Percentiles rank a stretch among this genome's conserved stretches.
phyloP scores from a whole-genome alignment of 352 stramenopile species.

The Phytophthora megakarya region DNA sequence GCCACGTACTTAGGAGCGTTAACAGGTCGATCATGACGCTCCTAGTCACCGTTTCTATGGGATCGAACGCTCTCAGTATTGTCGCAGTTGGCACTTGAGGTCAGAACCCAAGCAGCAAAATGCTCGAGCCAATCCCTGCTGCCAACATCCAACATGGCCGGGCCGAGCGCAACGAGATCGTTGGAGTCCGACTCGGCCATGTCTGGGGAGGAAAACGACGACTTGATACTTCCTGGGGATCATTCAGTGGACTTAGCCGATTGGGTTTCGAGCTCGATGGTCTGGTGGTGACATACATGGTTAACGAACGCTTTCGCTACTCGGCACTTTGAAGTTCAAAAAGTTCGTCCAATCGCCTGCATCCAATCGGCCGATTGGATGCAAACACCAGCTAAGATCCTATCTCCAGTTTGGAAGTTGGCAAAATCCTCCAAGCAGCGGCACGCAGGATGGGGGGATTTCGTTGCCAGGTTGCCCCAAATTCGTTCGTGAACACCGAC shows the following conservation, averaged over 20 bases:
- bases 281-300: background rate
- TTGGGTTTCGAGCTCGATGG: background rate
- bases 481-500: conserved; percentile 9
- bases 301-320: conserved; percentile 20
- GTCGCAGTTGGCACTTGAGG: conserved; percentile 22
- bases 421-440: conserved; percentile 3
- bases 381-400: conserved; percentile 20
- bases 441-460: conserved; percentile 12
- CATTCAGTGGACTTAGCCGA: conserved; percentile 13
- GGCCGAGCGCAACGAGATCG: conserved; percentile 12
- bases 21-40: conserved; percentile 10
- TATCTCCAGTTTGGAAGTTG: conserved; percentile 37
- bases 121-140: conserved; percentile 14
- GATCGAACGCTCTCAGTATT: conserved; percentile 1
- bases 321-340: conserved; percentile 29
- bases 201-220: conserved; percentile 26
- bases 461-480: conserved; percentile 9
- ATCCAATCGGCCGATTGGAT: conserved; percentile 34
- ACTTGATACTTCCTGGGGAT: conserved; percentile 23
- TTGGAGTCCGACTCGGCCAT: no score
- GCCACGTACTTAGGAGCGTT: conserved; percentile 23
- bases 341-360: conserved; percentile 27
- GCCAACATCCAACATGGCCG: conserved; percentile 19
- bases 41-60: conserved; percentile 24
- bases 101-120: conserved; percentile 35